Conservation (phyloP, 495 filamentous ascomycete species). For the Neurospora sp. region DNA sequence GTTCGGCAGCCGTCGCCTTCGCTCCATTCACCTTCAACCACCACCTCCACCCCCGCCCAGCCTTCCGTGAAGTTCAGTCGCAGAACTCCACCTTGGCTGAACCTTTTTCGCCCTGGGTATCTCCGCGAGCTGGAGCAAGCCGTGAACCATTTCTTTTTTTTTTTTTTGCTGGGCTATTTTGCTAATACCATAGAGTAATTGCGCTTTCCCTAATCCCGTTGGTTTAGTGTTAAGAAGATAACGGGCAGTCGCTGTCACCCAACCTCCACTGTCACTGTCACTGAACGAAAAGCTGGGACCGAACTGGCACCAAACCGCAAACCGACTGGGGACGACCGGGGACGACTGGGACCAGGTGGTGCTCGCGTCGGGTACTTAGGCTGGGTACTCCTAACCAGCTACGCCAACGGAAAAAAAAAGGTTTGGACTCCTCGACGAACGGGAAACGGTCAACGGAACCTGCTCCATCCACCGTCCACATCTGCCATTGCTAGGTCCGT, state of each 20-base stretch:
- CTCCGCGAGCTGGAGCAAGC: not conserved
- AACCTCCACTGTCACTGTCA: not conserved
- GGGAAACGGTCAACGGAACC: not conserved
- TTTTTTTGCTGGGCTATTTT: not conserved
- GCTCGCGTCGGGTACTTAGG: conserved; percentile 4
- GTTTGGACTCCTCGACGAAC: conserved; percentile 2
- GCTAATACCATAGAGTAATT: not conserved
- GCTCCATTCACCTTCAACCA: not conserved
- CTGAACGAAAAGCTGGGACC: not conserved
- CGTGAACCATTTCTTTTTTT: not conserved
- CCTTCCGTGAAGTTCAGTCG: not conserved
- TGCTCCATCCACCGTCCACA: not conserved
- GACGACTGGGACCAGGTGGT: not conserved
- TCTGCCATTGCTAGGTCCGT: not conserved
- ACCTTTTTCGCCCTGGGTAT: not conserved
- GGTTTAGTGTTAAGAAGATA: not conserved
- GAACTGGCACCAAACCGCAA: not conserved
- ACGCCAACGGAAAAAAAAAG: conserved; percentile 2
- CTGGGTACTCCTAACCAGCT: conserved; percentile 2
- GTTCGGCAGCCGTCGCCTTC: not conserved
- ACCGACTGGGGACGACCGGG: not conserved
- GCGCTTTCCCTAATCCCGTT: not conserved
- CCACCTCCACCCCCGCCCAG: not conserved
- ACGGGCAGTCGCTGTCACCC: not conserved
- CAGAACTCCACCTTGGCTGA: not conserved